A percentile compares a stretch with the other conserved stretches of the same genome.
phyloP scores from a whole-genome alignment of 176 grass and related monocot species.

The Phragmites australis region DNA sequence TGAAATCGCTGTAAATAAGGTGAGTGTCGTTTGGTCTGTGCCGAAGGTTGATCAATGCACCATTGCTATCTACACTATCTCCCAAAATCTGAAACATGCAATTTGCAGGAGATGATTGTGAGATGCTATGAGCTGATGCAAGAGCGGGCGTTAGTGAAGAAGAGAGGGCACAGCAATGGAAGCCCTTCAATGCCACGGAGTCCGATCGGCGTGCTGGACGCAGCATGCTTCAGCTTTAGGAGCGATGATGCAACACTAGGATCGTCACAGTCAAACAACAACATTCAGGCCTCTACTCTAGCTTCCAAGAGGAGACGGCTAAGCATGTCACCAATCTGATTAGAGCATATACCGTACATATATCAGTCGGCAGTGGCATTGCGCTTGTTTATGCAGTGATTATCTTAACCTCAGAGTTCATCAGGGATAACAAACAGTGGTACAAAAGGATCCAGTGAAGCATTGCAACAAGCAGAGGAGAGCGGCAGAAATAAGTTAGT shows the following conservation, averaged over 20 bases:
- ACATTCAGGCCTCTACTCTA: constrained; percentile 45
- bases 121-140: constrained; percentile 68
- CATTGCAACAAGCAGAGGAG: constrained; percentile 22
- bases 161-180: constrained; percentile 33
- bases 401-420: constrained; percentile 31
- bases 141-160: constrained; percentile 56
- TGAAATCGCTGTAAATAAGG: constrained; percentile 71
- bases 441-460: constrained; percentile 26
- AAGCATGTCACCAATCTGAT: constrained; percentile 41
- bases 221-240: constrained; percentile 54
- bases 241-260: constrained; percentile 54
- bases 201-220: constrained; percentile 75
- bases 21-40: constrained; percentile 26
- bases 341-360: constrained; percentile 38
- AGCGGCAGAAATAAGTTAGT: constrained; percentile 43
- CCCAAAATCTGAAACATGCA: constrained; percentile 31
- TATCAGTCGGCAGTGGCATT: constrained; percentile 18
- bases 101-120: constrained; percentile 58
- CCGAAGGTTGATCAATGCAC: neutral
- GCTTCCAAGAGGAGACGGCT: constrained; percentile 73
- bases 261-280: constrained; percentile 60
- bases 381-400: constrained; percentile 13
- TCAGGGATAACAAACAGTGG: constrained; percentile 32
- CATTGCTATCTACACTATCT: constrained; percentile 16
- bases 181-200: constrained; percentile 53